A percentile compares a stretch with the other conserved stretches of the same genome.
Evolutionary conservation across 2,329 filamentous ascomycete species (phyloP).

Genomic region (Fusarium sororula): DNA sequence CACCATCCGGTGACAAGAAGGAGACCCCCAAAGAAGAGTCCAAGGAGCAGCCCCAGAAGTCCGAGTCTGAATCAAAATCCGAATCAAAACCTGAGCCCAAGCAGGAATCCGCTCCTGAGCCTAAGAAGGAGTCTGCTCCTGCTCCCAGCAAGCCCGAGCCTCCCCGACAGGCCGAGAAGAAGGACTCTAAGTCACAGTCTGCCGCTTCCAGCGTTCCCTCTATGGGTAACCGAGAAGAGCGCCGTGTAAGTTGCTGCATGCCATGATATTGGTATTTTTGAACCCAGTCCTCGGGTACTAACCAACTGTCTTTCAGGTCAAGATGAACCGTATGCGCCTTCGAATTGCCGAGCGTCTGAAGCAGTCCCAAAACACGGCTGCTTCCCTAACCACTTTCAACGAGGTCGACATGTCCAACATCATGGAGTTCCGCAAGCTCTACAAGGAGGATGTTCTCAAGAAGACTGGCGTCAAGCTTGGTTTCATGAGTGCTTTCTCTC

Average conservation of each 20-base stretch:
- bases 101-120: constrained; percentile 45
- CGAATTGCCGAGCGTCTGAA: constrained; percentile 97
- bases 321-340: constrained; percentile 99
- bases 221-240: constrained; percentile 83
- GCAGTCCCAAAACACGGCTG: constrained; percentile 98
- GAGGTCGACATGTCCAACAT: constrained; percentile 98
- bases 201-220: constrained; percentile 46
- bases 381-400: constrained; percentile 97
- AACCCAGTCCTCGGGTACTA: neutral
- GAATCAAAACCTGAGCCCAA: constrained; percentile 48
- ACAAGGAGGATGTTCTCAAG: constrained; percentile 96
- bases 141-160: constrained; percentile 40
- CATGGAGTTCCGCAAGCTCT: constrained; percentile 96
- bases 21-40: constrained; percentile 43
- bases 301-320: constrained; percentile 69
- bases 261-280: neutral
- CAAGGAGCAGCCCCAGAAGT: constrained; percentile 51
- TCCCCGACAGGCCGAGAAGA: constrained; percentile 38
- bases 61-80: constrained; percentile 47
- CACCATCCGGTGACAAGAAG: constrained; percentile 51
- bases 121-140: constrained; percentile 47
- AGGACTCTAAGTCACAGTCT: constrained; percentile 37
- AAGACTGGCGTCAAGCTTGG: constrained; percentile 97
- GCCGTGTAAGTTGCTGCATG: constrained; percentile 69
- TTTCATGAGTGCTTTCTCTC: constrained; percentile 99